A percentile compares a stretch with the other conserved stretches of the same genome.
These are phyloP conservation scores for Dryas octopetala DNA, from an alignment of 306 rosid species.

Conservation along the genomic window DNA sequence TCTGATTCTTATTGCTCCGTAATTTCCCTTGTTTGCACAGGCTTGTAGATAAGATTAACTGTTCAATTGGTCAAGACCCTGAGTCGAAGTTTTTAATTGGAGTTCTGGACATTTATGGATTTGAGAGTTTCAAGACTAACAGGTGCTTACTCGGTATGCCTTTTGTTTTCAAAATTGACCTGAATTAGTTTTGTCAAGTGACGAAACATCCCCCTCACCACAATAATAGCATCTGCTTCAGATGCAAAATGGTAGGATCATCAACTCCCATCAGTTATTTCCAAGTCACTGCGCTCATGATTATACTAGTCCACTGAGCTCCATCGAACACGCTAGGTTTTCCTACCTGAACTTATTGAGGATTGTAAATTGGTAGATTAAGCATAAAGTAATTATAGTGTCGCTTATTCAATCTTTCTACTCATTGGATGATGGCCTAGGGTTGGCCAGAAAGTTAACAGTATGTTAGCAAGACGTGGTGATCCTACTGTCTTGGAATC, in stretches of 20 bases:
- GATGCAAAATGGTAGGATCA: neutral
- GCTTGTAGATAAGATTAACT: slow-evolving; percentile 92
- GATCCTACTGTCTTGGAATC: slow-evolving; percentile 5
- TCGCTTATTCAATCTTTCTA: neutral
- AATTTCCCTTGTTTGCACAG: slow-evolving; percentile 53
- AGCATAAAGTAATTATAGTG: neutral
- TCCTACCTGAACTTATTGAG: neutral
- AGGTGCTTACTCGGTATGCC: slow-evolving; percentile 66
- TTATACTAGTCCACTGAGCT: slow-evolving; percentile 7
- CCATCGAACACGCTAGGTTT: neutral
- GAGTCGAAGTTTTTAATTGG: slow-evolving; percentile 84
- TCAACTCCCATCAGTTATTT: slow-evolving; percentile 2
- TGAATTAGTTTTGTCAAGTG: slow-evolving; percentile 27
- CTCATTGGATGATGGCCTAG: slow-evolving; percentile 9
- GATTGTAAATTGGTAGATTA: neutral
- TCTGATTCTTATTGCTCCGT: neutral
- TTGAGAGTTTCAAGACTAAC: slow-evolving; percentile 99
- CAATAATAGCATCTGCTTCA: neutral
- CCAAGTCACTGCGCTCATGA: neutral
- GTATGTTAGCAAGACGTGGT: neutral
- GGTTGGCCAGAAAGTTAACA: neutral
- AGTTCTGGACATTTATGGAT: slow-evolving; percentile 98
- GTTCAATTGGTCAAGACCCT: slow-evolving; percentile 94
- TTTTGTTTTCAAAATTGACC: slow-evolving; percentile 43
- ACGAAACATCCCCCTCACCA: neutral